A percentile compares a stretch with the other conserved stretches of the same genome.
These are phyloP conservation scores for Gossypium trilobum DNA, from an alignment of 441 rosid species.

Conservation along the genomic window DNA sequence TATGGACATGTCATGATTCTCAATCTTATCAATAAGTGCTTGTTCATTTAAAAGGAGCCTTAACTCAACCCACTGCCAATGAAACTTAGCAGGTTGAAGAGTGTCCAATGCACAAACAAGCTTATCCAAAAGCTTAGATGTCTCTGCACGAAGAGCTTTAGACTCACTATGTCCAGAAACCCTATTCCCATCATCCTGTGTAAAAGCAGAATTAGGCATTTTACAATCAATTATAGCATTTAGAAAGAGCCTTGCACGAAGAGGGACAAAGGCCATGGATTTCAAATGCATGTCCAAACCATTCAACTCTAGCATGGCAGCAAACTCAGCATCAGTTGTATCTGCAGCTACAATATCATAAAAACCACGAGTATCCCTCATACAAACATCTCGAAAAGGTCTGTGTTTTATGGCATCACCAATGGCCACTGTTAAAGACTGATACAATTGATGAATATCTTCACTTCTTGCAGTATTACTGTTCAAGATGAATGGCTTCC, in stretches of 20 bases:
- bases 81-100: conserved; percentile 93
- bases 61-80: conserved; percentile 99
- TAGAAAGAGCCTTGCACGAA: conserved; percentile 84
- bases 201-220: conserved; percentile 41
- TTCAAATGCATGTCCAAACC: conserved; percentile 66
- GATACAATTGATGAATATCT: conserved; percentile 68
- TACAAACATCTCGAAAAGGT: conserved; percentile 84
- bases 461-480: conserved; percentile 51
- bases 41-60: conserved; percentile 95
- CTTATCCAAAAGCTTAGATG: conserved; percentile 67
- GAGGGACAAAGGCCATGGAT: conserved; percentile 68
- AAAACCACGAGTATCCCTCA: conserved; percentile 73
- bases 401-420: conserved; percentile 71
- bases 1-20: conserved; percentile 54
- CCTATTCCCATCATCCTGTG: conserved; percentile 50
- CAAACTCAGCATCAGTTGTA: conserved; percentile 78
- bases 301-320: conserved; percentile 52
- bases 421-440: conserved; percentile 61
- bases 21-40: conserved; percentile 81
- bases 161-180: conserved; percentile 43
- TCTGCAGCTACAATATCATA: conserved; percentile 84
- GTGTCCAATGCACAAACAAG: conserved; percentile 70
- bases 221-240: conserved; percentile 79
- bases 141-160: conserved; percentile 44
- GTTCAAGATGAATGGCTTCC: conserved; percentile 64